Evolutionary conservation across 1,284 basidiomycete genomes (phyloP), one percentile per base, ranked within the genome.

Genomic region (Phellopilus nigrolimitatus): DNA sequence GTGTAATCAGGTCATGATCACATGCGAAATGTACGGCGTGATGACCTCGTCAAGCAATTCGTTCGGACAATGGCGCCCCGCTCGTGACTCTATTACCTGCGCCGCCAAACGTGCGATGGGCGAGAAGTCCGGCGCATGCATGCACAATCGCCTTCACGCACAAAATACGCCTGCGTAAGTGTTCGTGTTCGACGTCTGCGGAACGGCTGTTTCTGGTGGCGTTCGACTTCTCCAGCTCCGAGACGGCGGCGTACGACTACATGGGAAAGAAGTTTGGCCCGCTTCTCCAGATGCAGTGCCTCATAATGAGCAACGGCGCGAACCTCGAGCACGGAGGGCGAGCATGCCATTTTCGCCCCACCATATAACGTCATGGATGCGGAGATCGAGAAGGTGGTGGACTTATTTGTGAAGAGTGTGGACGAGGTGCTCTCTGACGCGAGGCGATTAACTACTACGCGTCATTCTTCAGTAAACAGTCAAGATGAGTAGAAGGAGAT

Each of bases 131-230:
- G 72, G 73, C 64, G 62, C 57, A 47, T 73, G 83, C n/a, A 72
- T 91, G 30, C 62, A 66, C 30, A 66, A 73, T 54, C 73, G 76
- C 27, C 69, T 91, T 27, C 66, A 67, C 51, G 71, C 74, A 0
- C 75, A 79, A 9, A 78, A 77, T 58, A 69, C 78, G 17, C 62
- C 71, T 34, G 76, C 83, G 21, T 76, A 77, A 30, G 82, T 84
- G 1, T 86, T 77, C 62, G 74, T 76, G 3, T 88, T 84, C 62
- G 82, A 91, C 64, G 77, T 89, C 53, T 78, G 89, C 39, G 88
- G 15, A 79, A 79, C 21, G 91, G 91, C 9, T 76, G 81, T 25
- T 91, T 92, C 71, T 91, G 84, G 81, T 93, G 53, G 91, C 93
- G 64, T 90, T 91, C 59, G 86, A 88, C 61, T 82, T 84, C 59